Conservation (phyloP, 176 grass and related monocot species). For the Oryza meyeriana region DNA sequence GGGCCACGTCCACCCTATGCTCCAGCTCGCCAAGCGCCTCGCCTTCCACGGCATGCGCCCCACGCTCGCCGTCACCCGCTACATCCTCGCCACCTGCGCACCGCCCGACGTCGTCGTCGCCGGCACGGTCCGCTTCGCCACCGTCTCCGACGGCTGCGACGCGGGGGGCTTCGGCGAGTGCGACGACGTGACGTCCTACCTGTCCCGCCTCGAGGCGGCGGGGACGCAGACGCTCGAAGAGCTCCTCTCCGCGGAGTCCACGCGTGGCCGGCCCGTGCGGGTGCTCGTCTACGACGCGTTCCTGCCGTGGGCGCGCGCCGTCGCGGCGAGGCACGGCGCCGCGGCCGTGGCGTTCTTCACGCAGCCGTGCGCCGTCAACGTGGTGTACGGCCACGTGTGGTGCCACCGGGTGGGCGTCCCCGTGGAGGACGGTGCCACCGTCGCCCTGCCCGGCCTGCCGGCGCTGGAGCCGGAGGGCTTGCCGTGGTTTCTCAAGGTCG, state of each 20-base stretch:
- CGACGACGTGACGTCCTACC: slow-evolving; percentile 41
- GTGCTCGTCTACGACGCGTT: slow-evolving; percentile 69
- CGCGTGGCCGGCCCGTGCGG: slow-evolving; percentile 31
- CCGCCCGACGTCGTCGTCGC: neutral
- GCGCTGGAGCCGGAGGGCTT: slow-evolving; percentile 30
- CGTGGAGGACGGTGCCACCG: neutral
- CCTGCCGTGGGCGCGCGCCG: slow-evolving; percentile 52
- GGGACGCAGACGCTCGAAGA: slow-evolving; percentile 49
- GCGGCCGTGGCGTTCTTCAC: slow-evolving; percentile 57
- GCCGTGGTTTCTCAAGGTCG: slow-evolving; percentile 52
- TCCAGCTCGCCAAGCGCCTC: slow-evolving; percentile 76
- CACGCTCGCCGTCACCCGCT: slow-evolving; percentile 58
- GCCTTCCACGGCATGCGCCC: slow-evolving; percentile 47
- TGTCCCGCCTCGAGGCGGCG: slow-evolving; percentile 33
- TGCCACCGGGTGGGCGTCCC: slow-evolving; percentile 33
- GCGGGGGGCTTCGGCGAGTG: slow-evolving; percentile 20
- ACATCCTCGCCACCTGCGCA: slow-evolving; percentile 45
- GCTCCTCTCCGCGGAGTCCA: slow-evolving; percentile 48
- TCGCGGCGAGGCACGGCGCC: slow-evolving; percentile 31
- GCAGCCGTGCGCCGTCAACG: slow-evolving; percentile 61
- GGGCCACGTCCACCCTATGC: slow-evolving; percentile 83
- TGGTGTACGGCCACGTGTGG: slow-evolving; percentile 46
- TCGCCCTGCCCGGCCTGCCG: slow-evolving; percentile 38
- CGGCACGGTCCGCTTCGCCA: slow-evolving; percentile 33
- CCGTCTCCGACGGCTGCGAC: slow-evolving; percentile 83